Base-by-base conservation (phyloP, 176 grass and related monocot genomes). In the Oryza rufipogon region DNA sequence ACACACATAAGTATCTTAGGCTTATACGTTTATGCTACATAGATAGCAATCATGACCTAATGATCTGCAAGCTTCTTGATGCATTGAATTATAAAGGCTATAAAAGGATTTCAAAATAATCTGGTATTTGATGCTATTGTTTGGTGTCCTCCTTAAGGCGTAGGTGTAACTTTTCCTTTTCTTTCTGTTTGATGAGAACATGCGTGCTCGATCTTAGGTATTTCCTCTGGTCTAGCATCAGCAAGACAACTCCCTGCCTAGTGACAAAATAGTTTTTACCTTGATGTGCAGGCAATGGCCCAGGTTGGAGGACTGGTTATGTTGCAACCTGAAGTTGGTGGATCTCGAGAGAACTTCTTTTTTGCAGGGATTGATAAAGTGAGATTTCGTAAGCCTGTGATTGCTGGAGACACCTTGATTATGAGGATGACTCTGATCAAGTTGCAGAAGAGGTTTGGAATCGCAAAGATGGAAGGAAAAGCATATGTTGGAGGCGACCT, bases 401-500 rank as follows among this genome's bases (percentile, higher is more conserved):
- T 96, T 85, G 89, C 96, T 74, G 96, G 96, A 1, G 96, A 99
- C 63, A 99, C 96, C 38, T 65, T 99, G 65, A 63, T 99, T 16
- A 99, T 99, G 93, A 89, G 96, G 64, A 99, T 99, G 96, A 99
- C 91, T 23, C 78, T 96, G 42, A 84, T 84, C 44, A 99, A 99
- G 82, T 83, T 92, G 34, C 93, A 99, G 86, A 99, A 94, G 78
- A 93, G 64, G 42, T 96, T 94, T 81, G 96, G 96, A 85, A 86
- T 99, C 5, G 96, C 96, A 64, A 99, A 96, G 84, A 95, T 96
- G 93, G 91, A 99, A 76, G 96, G 96, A 76, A 99, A 99, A 81
- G 93, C 96, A 52, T 98, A 93, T 83, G 96, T 98, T 11, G 95
- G 93, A 67, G 89, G 87, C 8, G 93, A 98, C 4, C 63, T 95